Percentiles rank a stretch among this genome's conserved stretches.
Evolutionary conservation across 164 flowering plant species (phyloP).

Genomic region (Malania oleifera): DNA sequence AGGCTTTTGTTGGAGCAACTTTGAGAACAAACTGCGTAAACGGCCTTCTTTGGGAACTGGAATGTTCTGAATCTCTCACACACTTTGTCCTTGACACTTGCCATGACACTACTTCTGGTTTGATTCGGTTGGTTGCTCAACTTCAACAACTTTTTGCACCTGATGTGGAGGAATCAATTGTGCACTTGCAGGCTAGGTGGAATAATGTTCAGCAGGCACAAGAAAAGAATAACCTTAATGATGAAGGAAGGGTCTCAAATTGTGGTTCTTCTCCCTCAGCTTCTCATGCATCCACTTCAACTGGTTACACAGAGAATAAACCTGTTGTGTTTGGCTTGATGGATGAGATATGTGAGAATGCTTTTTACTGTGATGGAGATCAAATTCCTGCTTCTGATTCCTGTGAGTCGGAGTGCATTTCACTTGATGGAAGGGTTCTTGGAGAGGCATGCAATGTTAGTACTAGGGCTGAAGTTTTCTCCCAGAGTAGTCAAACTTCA

Average conservation of each 20-base stretch:
- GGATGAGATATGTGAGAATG: constrained; percentile 90
- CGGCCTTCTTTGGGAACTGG: constrained; percentile 75
- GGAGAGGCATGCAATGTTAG: constrained; percentile 21
- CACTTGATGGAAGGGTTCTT: constrained; percentile 27
- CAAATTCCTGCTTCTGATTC: constrained; percentile 20
- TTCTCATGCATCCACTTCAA: constrained; percentile 16
- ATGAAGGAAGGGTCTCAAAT: constrained; percentile 15
- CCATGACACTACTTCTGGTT: constrained; percentile 67
- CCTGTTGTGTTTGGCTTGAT: constrained; percentile 43
- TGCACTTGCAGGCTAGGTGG: constrained; percentile 89
- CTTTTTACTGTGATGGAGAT: constrained; percentile 43
- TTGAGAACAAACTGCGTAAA: constrained; percentile 51
- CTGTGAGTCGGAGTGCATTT: constrained; percentile 19
- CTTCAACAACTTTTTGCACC: constrained; percentile 88
- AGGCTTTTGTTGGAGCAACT: constrained; percentile 64
- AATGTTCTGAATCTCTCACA: constrained; percentile 45
- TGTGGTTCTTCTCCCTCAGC: constrained; percentile 23
- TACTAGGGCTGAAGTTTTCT: constrained; percentile 18
- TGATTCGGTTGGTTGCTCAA: constrained; percentile 66
- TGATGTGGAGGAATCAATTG: constrained; percentile 77
- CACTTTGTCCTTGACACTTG: constrained; percentile 72
- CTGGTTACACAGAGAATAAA: constrained; percentile 19
- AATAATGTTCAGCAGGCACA: constrained; percentile 50
- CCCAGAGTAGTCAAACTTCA: constrained; percentile 28
- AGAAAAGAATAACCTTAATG: constrained; percentile 19